Conservation (phyloP, 257 asterid species). For the Petrea volubilis region DNA sequence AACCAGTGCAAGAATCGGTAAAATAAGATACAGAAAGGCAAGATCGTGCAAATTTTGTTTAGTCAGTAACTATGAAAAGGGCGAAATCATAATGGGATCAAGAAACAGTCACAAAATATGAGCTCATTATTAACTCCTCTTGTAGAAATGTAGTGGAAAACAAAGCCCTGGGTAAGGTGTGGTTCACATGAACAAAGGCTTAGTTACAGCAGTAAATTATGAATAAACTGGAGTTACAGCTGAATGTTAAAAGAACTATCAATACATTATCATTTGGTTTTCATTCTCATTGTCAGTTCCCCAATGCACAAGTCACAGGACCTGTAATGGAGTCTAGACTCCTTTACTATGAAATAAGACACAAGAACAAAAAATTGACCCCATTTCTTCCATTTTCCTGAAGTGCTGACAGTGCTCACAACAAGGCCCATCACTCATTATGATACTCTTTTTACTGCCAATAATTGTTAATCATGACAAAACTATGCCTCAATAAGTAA, state of each 20-base stretch:
- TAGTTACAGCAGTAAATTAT: background rate
- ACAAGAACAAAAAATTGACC: background rate
- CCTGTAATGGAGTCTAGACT: background rate
- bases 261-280: background rate
- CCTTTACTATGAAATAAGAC: background rate
- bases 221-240: background rate
- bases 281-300: background rate
- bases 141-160: background rate
- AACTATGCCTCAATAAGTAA: background rate
- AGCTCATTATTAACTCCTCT: background rate
- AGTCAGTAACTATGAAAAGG: slow-evolving; percentile 7
- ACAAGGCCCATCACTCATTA: background rate
- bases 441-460: background rate
- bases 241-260: background rate
- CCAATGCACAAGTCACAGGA: background rate
- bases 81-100: background rate
- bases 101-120: slow-evolving; percentile 3
- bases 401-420: background rate
- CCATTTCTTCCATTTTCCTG: background rate
- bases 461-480: background rate
- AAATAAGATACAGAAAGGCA: background rate
- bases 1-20: slow-evolving; percentile 4
- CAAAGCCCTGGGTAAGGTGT: background rate
- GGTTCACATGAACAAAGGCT: background rate
- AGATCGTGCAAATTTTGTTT: slow-evolving; percentile 1